These are phyloP conservation scores for Debaryomyces nepalensis DNA, from an alignment of 1,139 yeast genomes.

Conservation along the genomic window DNA sequence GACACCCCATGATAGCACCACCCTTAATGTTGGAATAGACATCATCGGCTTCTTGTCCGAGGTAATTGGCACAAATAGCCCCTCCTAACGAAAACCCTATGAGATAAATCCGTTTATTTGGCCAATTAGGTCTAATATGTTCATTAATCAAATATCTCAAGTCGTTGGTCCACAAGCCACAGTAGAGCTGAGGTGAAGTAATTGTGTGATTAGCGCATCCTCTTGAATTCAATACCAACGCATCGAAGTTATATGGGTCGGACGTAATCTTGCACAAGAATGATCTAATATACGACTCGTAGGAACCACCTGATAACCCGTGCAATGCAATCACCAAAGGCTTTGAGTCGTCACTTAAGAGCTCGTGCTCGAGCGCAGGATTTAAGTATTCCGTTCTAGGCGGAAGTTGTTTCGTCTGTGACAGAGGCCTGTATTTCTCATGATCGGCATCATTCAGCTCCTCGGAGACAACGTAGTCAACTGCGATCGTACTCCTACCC, in stretches of 20 bases:
- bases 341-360: conserved; percentile 39
- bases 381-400: conserved; percentile 49
- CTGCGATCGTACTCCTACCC: conserved; percentile 45
- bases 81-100: conserved; percentile 66
- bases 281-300: conserved; percentile 59
- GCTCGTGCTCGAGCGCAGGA: conserved; percentile 36
- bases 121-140: conserved; percentile 49
- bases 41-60: conserved; percentile 54
- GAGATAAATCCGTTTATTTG: conserved; percentile 53
- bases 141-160: conserved; percentile 56
- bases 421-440: conserved; percentile 34
- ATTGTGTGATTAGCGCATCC: conserved; percentile 65
- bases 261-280: conserved; percentile 40
- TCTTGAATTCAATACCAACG: conserved; percentile 58
- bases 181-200: conserved; percentile 61
- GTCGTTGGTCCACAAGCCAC: conserved; percentile 68
- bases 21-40: conserved; percentile 47
- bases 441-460: conserved; percentile 28
- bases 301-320: conserved; percentile 68
- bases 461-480: conserved; percentile 44
- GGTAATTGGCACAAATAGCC: conserved; percentile 56
- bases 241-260: conserved; percentile 49
- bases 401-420: conserved; percentile 45
- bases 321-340: conserved; percentile 61
- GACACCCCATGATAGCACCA: conserved; percentile 55